Evolutionary conservation across 805 yeast genomes (phyloP), one percentile per base, ranked within the genome.

Genomic region (Maudiozyma turicensis): DNA sequence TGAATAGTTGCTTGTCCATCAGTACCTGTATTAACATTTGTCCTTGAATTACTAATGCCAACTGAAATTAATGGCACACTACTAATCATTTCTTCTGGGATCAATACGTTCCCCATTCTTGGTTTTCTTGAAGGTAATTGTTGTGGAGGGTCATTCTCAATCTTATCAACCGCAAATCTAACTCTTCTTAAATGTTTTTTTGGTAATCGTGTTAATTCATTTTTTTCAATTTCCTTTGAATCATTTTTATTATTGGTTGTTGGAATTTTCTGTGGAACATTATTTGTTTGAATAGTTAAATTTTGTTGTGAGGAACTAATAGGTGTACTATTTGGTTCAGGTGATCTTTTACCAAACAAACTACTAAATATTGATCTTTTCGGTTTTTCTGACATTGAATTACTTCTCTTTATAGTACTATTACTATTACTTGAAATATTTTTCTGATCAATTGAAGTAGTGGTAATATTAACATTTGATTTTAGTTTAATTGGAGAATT

Each of bases 81-180:
- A 15, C 72, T 64, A 32, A 70, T 51, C 52, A 84, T 57, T 59
- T 86, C 91, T 42, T 83, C 86, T 0, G 90, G 87, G 14, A 77
- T 73, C 9, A 77, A 72, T 26, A 83, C 89, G 59, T 87, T 84
- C 7, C 97, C 96, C 56, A 76, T 74, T 54, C 82, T 73, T 6
- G 97, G 96, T 51, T 74, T 76, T 59, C 95, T 71, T 1, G 95
- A 84, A 2, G 97, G 97, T 52, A 90, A 85, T 62, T 89, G 96
- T 60, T 90, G 97, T 1, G 96, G 95, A 2, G 97, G 97, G 64
- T 90, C 96, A 52, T 72, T 73, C 0, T 73, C 74, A 52, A 88
- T 76, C 47, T 82, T 79, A 46, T 85, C 85, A 5, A 87, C 73
- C 0, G 93, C 88, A 65, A 90, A 90, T 0, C 80, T 75, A 5